phyloP scores from a whole-genome alignment of 257 asterid species.

The Haberlea rhodopensis region DNA sequence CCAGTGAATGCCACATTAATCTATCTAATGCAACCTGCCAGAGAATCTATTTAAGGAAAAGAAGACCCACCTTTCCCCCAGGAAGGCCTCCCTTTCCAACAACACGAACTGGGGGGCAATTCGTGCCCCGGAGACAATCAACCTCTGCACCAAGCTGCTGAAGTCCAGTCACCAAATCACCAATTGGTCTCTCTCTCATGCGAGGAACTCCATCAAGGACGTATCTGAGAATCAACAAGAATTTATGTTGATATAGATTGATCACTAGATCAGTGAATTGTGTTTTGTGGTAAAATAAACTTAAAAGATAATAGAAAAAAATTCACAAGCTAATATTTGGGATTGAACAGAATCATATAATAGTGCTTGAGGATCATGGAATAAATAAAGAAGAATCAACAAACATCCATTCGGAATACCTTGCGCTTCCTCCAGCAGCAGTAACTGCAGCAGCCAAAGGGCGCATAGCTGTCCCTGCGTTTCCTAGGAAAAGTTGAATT shows the following conservation, averaged over 20 bases:
- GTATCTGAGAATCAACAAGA: constrained; percentile 43
- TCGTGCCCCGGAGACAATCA: constrained; percentile 82
- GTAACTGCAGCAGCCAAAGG: constrained; percentile 95
- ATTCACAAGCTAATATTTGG: constrained; percentile 14
- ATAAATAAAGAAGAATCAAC: neutral
- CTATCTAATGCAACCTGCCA: neutral
- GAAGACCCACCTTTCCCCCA: constrained; percentile 74
- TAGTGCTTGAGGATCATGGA: neutral
- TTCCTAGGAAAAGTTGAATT: constrained; percentile 90
- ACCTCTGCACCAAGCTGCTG: constrained; percentile 96
- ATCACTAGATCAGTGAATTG: neutral
- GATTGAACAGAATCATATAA: neutral
- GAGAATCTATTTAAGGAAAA: constrained; percentile 12
- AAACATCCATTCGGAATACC: constrained; percentile 33
- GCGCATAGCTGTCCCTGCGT: constrained; percentile 99
- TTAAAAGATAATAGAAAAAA: neutral
- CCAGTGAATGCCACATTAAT: neutral
- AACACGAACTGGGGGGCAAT: constrained; percentile 55
- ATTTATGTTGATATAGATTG: too few species aligned
- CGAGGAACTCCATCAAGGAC: constrained; percentile 99
- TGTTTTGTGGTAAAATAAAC: neutral
- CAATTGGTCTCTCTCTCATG: constrained; percentile 99
- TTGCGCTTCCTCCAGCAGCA: constrained; percentile 91
- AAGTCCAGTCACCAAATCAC: constrained; percentile 89
- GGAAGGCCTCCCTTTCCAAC: constrained; percentile 84